Conservation (phyloP, 1,284 basidiomycete genomes). For the Cryptococcus neoformans region DNA sequence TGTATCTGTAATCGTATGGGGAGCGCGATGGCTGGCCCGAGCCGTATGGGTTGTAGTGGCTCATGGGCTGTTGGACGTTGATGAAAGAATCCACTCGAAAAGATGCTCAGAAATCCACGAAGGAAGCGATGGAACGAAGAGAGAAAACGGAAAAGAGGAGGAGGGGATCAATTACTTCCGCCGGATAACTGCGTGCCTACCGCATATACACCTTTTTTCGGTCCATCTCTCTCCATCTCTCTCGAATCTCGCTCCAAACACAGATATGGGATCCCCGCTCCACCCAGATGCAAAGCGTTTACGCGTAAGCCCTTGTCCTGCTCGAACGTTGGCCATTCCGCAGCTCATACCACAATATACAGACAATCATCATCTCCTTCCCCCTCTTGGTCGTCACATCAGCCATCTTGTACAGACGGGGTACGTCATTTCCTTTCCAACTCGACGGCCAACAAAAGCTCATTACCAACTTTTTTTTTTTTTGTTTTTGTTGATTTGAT, state of each 20-base stretch:
- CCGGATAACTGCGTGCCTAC: too few relatives aligned
- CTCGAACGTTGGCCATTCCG: background rate
- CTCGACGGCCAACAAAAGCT: too few relatives aligned
- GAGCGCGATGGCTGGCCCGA: slow-evolving; percentile 10
- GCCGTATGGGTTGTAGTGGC: too few relatives aligned
- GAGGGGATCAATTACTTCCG: too few relatives aligned
- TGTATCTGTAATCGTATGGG: slow-evolving; percentile 19
- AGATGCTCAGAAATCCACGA: too few relatives aligned
- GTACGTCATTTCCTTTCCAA: slow-evolving; percentile 18
- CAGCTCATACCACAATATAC: background rate
- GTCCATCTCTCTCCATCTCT: too few relatives aligned
- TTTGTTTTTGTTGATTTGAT: background rate
- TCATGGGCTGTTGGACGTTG: too few relatives aligned
- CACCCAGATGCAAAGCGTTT: slow-evolving; percentile 34
- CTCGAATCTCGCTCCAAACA: too few relatives aligned
- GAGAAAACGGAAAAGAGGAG: too few relatives aligned
- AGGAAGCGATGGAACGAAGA: too few relatives aligned
- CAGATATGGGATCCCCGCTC: background rate
- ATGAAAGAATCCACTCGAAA: too few relatives aligned
- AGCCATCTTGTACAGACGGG: slow-evolving; percentile 44
- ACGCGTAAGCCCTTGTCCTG: slow-evolving; percentile 19
- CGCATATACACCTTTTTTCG: too few relatives aligned
- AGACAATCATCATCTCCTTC: slow-evolving; percentile 47
- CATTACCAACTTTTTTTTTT: background rate
- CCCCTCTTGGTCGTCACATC: slow-evolving; percentile 44